Evolutionary conservation across 331 rosid species (phyloP), one percentile per base, ranked within the genome.

Genomic region (Quercus tomentella): DNA sequence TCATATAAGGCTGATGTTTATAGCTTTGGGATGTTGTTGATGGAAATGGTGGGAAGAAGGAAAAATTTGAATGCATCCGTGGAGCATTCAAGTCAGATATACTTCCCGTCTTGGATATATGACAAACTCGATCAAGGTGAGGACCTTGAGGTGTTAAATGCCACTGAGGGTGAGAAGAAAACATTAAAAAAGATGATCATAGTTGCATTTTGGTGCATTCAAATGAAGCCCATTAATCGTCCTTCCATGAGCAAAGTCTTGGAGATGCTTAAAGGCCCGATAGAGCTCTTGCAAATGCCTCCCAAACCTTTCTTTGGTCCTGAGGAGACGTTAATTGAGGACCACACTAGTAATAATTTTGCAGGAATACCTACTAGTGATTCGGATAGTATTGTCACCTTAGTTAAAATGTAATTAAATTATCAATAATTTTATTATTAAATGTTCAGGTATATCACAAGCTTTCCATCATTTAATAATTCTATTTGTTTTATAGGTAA

Each of bases 21-120:
- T 28, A 87, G 86, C 3, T 87, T 84, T 58, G 88, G 88, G 1
- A 87, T 84, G 88, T 66, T 74, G 26, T 73, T 73, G 9, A 5
- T 71, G 18, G 58, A 71, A 23, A 45, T 73, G 65, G 76, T 16
- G 8, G n/a, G 77, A 0, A 56, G 67, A 37, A 74, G 77, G 33
- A 74, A 33, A 28, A 74, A 74, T 31, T 33, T 30, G 67, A 56
- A 74, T 9, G 4, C 54, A 33, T 56, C 18, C 3, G 3, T 16
- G 7, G 77, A 74, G 17, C 4, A 56, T 30, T 56, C 56, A n/a
- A 74, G 52, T 14, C 52, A 55, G 15, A 56, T 25, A 28, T 56
- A 55, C n/a, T 74, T 56, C 54, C 77, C 68, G 2, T 17, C 52
- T 4, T 74, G 51, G 77, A 28, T 56, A 28, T 33, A 56, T 31